These are phyloP conservation scores for Exophiala oligosperma DNA, from an alignment of 2,329 filamentous ascomycete species.

Conservation along the genomic window DNA sequence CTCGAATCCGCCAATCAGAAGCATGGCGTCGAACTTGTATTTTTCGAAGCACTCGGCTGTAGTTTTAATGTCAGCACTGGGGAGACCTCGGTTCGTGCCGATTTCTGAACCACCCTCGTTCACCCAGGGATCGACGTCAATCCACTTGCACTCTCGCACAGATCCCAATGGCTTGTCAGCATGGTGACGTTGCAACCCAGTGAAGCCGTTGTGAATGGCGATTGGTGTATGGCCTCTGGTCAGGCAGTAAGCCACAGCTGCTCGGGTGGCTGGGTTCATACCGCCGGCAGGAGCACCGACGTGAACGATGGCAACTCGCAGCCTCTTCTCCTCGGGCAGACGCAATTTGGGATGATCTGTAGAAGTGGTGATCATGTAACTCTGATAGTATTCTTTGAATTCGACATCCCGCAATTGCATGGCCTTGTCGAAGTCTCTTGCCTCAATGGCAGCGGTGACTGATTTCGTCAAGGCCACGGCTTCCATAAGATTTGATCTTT, in stretches of 20 bases:
- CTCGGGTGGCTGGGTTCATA: slow-evolving; percentile 95
- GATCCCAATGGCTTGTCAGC: slow-evolving; percentile 77
- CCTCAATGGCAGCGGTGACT: slow-evolving; percentile 77
- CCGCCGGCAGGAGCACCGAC: slow-evolving; percentile 95
- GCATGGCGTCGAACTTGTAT: slow-evolving; percentile 87
- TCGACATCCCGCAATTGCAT: slow-evolving; percentile 90
- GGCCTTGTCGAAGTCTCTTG: slow-evolving; percentile 81
- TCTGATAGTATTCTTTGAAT: slow-evolving; percentile 87
- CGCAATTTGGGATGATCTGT: slow-evolving; percentile 69
- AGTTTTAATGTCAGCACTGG: slow-evolving; percentile 79
- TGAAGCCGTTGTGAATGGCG: slow-evolving; percentile 95
- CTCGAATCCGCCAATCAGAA: slow-evolving; percentile 93
- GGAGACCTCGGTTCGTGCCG: slow-evolving; percentile 92
- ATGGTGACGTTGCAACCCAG: slow-evolving; percentile 88
- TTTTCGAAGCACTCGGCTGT: slow-evolving; percentile 81
- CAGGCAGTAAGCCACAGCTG: slow-evolving; percentile 88
- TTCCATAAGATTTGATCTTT: slow-evolving; percentile 82
- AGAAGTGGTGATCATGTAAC: slow-evolving; percentile 87
- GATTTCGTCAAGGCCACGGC: slow-evolving; percentile 84
- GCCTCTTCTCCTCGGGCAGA: slow-evolving; percentile 73
- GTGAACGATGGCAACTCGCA: slow-evolving; percentile 94
- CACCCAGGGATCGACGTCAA: slow-evolving; percentile 93
- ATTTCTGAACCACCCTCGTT: slow-evolving; percentile 97
- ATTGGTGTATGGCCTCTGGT: slow-evolving; percentile 89
- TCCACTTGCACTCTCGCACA: slow-evolving; percentile 84